Conservation (phyloP, 2,329 filamentous ascomycete species). For the Herpotrichia juniperi region DNA sequence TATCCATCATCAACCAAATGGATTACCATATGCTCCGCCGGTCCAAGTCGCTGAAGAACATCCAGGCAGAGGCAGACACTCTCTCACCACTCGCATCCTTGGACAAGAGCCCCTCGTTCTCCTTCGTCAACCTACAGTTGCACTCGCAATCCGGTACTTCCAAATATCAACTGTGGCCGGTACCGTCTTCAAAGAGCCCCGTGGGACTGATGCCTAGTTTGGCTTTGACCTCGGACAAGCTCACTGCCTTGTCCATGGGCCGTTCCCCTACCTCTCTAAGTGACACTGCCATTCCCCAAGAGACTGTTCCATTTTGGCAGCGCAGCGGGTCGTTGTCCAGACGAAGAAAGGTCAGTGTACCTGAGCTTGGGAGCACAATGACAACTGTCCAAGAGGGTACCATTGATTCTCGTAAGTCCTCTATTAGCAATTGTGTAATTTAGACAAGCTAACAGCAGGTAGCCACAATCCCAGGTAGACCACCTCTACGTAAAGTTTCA, state of each 20-base stretch:
- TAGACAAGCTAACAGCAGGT: conserved; percentile 19
- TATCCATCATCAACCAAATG: conserved; percentile 30
- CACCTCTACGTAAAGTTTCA: conserved; percentile 43
- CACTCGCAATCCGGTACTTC: conserved; percentile 27
- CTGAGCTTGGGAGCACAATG: conserved; percentile 46
- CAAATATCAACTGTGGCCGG: conserved; percentile 46
- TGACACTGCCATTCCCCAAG: conserved; percentile 44
- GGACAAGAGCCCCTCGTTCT: conserved; percentile 38
- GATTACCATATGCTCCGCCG: conserved; percentile 39
- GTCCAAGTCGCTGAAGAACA: conserved; percentile 41
- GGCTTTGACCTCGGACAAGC: conserved; percentile 33
- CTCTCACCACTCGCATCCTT: conserved; percentile 19
- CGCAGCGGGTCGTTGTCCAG: conserved; percentile 45
- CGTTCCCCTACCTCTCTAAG: conserved; percentile 48
- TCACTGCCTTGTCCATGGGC: conserved; percentile 43
- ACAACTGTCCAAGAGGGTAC: conserved; percentile 45
- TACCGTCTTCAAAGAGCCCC: conserved; percentile 30
- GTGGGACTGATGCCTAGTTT: conserved; percentile 23
- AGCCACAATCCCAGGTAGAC: conserved; percentile 50
- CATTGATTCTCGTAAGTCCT: conserved; percentile 48
- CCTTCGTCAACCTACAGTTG: conserved; percentile 29
- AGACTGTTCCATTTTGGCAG: conserved; percentile 42
- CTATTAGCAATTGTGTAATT: background rate
- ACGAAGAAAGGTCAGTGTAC: conserved; percentile 49
- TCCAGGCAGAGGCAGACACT: conserved; percentile 35